Evolutionary conservation across 2,329 filamentous ascomycete genomes (phyloP), one percentile per base, ranked within the genome.

Genomic region (Madurella fahalii): DNA sequence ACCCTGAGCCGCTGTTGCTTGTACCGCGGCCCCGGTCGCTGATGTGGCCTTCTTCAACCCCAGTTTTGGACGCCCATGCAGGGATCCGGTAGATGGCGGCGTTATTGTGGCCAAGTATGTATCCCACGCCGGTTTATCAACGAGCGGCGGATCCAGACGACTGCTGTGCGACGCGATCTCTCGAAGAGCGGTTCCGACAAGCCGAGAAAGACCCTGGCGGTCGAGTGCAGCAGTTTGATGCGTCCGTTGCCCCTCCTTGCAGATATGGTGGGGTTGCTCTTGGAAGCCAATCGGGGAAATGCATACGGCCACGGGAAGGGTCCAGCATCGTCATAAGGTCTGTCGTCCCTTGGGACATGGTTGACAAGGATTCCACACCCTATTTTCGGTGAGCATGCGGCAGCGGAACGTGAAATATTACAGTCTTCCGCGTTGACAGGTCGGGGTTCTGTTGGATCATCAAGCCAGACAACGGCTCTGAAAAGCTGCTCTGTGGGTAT

Each of bases 201-300:
- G 43, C 18, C 34, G 39, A 41, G 8, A 4, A 37, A 37, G 25
- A 25, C 25, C 25, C 25, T 37, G 34, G 34, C 34, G 34, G 34
- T 37, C 11, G 34, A 37, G 13, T 15, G 34, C 34, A 37, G 34
- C 11, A 4, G 34, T n/a, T n/a, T 37, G 11, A 37, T 37, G 34
- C 34, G 11, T 37, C 34, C 11, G 4, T 15, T 47, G 45, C 39
- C 40, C 40, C 44, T 48, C 51, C 40, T 44, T 37, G 18, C 40
- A 43, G 25, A 8, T 16, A 40, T 54, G 50, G 54, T 55, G 53
- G 54, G 56, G 55, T 39, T 45, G 12, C 16, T 9, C 15, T 12
- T 4, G 17, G 31, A 55, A 41, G 45, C 61, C 61, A 63, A 63
- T 63, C 54, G 57, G 61, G 54, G 44, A 58, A 60, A 50, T 58